A percentile compares a stretch with the other conserved stretches of the same genome.
Evolutionary conservation across 495 filamentous ascomycete genomes (phyloP).

Genomic region (Mycothermus thermophilus): DNA sequence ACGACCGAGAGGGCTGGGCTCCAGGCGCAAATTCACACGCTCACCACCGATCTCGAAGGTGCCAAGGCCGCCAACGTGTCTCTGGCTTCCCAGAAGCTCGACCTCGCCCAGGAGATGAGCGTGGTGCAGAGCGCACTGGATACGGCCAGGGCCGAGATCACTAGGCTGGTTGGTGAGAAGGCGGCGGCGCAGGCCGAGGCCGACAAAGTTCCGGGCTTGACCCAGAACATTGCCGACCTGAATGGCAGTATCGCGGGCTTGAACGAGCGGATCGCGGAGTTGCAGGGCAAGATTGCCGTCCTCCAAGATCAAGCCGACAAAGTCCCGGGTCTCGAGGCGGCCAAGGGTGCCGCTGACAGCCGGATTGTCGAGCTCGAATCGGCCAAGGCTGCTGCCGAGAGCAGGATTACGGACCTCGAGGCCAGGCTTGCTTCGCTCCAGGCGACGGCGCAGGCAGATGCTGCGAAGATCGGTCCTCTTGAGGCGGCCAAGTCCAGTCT

Average conservation of each 20-base stretch:
- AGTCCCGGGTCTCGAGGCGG: conserved; percentile 10
- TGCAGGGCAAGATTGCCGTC: conserved; percentile 9
- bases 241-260: conserved; percentile 17
- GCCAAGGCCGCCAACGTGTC: conserved; percentile 21
- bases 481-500: conserved; percentile 19
- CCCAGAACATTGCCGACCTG: conserved; percentile 11
- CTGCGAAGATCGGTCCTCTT: conserved; percentile 21
- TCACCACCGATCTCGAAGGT: conserved; percentile 19
- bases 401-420: conserved; percentile 18
- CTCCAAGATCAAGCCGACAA: conserved; percentile 18
- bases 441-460: conserved; percentile 18
- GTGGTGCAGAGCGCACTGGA: conserved; percentile 10
- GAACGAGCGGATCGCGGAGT: conserved; percentile 8
- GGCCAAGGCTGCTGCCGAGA: conserved; percentile 14
- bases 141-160: conserved; percentile 13
- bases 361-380: conserved; percentile 19
- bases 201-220: conserved; percentile 12
- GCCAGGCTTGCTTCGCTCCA: conserved; percentile 10
- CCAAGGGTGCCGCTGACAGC: conserved; percentile 15
- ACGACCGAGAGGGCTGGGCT: conserved; percentile 8
- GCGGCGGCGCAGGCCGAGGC: conserved; percentile 18
- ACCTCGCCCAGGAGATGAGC: conserved; percentile 13
- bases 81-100: conserved; percentile 18
- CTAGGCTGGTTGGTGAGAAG: conserved; percentile 20
- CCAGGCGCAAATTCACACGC: conserved; percentile 13